Conservation (phyloP, 306 rosid genomes). For the Glycyrrhiza uralensis region DNA sequence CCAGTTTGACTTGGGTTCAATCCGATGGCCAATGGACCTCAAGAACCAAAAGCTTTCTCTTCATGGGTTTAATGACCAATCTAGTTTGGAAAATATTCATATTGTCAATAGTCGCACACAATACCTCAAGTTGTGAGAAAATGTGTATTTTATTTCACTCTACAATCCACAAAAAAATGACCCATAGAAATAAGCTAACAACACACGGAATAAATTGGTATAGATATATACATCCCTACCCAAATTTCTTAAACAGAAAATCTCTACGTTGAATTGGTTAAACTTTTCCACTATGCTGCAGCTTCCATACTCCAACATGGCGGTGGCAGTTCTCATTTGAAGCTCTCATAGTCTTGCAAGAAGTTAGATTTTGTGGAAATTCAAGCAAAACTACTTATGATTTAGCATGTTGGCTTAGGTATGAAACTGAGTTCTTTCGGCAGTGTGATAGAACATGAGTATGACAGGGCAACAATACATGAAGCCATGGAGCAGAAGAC, state of each 20-base stretch:
- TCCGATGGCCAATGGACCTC: not conserved
- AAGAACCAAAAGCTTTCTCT: not conserved
- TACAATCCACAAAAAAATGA: not conserved
- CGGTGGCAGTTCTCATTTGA: not conserved
- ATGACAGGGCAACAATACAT: conserved; percentile 62
- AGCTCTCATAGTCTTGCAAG: not conserved
- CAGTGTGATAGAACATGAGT: conserved; percentile 75
- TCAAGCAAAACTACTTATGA: not conserved
- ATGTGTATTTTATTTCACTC: not conserved
- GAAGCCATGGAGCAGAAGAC: conserved; percentile 78
- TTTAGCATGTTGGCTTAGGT: too few species aligned
- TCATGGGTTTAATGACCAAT: not conserved
- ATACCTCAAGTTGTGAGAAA: not conserved
- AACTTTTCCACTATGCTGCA: not conserved
- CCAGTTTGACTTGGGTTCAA: not conserved
- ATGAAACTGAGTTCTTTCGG: conserved; percentile 4
- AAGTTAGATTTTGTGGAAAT: not conserved
- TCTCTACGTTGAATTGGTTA: not conserved
- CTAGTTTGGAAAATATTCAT: not conserved
- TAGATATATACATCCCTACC: not conserved
- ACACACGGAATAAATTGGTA: not conserved
- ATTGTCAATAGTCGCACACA: not conserved
- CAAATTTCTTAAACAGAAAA: not conserved
- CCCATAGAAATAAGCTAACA: not conserved
- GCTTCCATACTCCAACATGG: not conserved